Conservation (phyloP, 805 yeast genomes). For the Pichia eremophila region DNA sequence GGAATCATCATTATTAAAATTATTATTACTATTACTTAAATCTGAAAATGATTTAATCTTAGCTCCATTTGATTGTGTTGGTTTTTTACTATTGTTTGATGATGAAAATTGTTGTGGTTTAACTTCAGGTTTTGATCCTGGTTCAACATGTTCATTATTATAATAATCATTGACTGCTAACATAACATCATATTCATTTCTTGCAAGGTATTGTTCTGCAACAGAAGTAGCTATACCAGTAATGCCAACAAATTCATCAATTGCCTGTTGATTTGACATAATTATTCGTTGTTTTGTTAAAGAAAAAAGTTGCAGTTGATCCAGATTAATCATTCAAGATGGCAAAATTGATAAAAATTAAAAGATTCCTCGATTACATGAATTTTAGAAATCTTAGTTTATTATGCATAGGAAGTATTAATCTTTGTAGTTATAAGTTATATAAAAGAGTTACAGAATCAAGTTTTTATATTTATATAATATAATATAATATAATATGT, state of each 20-base stretch:
- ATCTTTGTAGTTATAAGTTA: too few relatives aligned
- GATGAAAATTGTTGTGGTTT: too few relatives aligned
- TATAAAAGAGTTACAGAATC: too few relatives aligned
- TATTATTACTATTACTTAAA: conserved; percentile 17
- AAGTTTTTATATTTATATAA: too few relatives aligned
- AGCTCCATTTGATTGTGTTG: conserved; percentile 3
- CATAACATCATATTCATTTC: conserved; percentile 21
- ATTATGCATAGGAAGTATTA: too few relatives aligned
- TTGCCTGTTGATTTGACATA: background rate
- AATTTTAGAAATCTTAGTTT: too few relatives aligned
- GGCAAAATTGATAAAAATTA: background rate
- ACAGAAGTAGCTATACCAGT: conserved; percentile 24
- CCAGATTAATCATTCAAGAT: background rate
- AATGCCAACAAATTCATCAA: conserved; percentile 9
- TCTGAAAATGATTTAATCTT: conserved; percentile 27
- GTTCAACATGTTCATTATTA: conserved; percentile 6
- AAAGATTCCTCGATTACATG: too few relatives aligned
- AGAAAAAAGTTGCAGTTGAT: too few relatives aligned
- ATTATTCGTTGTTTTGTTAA: too few relatives aligned
- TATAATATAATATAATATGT: too few relatives aligned
- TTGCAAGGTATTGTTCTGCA: conserved; percentile 29
- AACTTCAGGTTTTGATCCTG: conserved; percentile 3
- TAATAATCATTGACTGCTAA: conserved; percentile 22
- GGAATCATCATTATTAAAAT: conserved; percentile 21
- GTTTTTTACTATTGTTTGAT: background rate